Conservation (phyloP, 805 yeast genomes). For the Nakazawaea sp. region DNA sequence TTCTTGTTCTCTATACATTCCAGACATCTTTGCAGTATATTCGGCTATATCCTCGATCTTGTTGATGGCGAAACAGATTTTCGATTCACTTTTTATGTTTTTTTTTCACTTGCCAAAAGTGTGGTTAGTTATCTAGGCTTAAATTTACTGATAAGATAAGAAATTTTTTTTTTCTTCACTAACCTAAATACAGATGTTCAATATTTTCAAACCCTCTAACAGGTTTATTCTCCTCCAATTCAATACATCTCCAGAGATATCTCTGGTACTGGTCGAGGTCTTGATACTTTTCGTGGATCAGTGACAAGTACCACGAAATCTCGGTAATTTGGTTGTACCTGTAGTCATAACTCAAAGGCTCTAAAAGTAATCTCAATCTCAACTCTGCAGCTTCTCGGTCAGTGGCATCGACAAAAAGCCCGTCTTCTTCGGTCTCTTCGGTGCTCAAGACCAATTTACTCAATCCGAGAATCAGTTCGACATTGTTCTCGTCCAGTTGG, state of each 20-base stretch:
- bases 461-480: constrained; percentile 48
- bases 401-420: constrained; percentile 40
- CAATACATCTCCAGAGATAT: constrained; percentile 58
- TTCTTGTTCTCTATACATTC: no score
- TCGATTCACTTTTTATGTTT: no score
- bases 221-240: constrained; percentile 55
- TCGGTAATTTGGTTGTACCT: constrained; percentile 40
- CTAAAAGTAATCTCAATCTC: constrained; percentile 41
- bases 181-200: no score
- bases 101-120: no score
- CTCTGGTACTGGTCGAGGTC: constrained; percentile 34
- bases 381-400: constrained; percentile 60
- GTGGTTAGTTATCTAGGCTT: no score
- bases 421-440: constrained; percentile 17
- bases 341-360: constrained; percentile 32
- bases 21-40: no score
- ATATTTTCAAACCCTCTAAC: constrained; percentile 26
- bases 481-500: constrained; percentile 39
- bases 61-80: no score
- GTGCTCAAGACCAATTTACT: constrained; percentile 42
- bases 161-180: constrained; percentile 1
- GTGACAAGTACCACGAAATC: constrained; percentile 62
- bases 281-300: constrained; percentile 58
- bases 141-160: neutral
- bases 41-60: no score